Conservation (phyloP, 805 yeast species). For the Saturnispora serradocipensis region DNA sequence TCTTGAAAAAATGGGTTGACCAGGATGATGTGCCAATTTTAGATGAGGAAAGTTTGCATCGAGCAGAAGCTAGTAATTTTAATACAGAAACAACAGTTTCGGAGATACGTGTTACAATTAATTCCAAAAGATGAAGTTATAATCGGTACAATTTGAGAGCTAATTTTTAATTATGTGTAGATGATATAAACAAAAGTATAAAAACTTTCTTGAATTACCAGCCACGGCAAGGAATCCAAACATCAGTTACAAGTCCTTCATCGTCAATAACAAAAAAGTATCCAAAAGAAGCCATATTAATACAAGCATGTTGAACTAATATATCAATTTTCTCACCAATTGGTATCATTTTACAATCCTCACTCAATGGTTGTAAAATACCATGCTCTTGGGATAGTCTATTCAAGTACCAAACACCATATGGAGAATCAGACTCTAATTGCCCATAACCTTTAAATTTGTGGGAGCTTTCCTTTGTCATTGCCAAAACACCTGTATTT, state of each 20-base stretch:
- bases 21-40: not conserved
- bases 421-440: slow-evolving; percentile 28
- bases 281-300: slow-evolving; percentile 53
- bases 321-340: slow-evolving; percentile 46
- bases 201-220: slow-evolving; percentile 19
- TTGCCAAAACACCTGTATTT: slow-evolving; percentile 65
- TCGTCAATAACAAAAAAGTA: slow-evolving; percentile 47
- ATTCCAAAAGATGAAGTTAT: not conserved
- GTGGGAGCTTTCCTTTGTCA: slow-evolving; percentile 52
- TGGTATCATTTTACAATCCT: slow-evolving; percentile 34
- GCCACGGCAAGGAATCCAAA: slow-evolving; percentile 19
- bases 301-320: slow-evolving; percentile 66
- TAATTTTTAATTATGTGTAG: not conserved
- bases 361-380: slow-evolving; percentile 42
- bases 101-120: not conserved
- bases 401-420: slow-evolving; percentile 50
- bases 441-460: slow-evolving; percentile 53
- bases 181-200: not conserved
- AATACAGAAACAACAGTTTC: not conserved
- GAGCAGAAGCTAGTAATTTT: not conserved
- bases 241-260: slow-evolving; percentile 28
- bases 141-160: no score
- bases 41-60: not conserved
- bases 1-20: slow-evolving; percentile 4
- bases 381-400: slow-evolving; percentile 78